Percentiles rank a stretch among this genome's conserved stretches.
Conservation (phyloP, 495 filamentous ascomycete genomes). For the Elaphomyces granulatus region DNA sequence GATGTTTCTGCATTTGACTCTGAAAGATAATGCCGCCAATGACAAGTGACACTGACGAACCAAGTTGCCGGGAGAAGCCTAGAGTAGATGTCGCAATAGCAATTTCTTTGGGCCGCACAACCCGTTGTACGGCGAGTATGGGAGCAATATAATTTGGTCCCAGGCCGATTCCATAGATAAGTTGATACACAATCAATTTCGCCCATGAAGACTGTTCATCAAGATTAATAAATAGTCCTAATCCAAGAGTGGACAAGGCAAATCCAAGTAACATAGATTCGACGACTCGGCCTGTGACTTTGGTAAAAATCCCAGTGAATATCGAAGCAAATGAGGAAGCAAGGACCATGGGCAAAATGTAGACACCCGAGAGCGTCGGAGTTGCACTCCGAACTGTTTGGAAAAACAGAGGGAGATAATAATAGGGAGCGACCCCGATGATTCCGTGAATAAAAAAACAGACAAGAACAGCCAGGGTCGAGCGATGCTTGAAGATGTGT, state of each 20-base stretch:
- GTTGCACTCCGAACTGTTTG: slow-evolving; percentile 45
- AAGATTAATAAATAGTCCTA: slow-evolving; percentile 50
- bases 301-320: slow-evolving; percentile 32
- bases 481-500: slow-evolving; percentile 39
- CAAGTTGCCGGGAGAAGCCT: slow-evolving; percentile 23
- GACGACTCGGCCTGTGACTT: slow-evolving; percentile 35
- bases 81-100: slow-evolving; percentile 26
- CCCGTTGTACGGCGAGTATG: slow-evolving; percentile 29
- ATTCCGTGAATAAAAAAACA: slow-evolving; percentile 28
- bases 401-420: slow-evolving; percentile 41
- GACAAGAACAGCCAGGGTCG: slow-evolving; percentile 28
- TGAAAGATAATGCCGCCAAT: slow-evolving; percentile 57
- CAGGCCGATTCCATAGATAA: slow-evolving; percentile 39
- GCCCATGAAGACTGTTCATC: slow-evolving; percentile 34
- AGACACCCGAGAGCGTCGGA: slow-evolving; percentile 56
- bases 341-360: slow-evolving; percentile 53
- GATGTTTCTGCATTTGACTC: slow-evolving; percentile 10
- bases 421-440: slow-evolving; percentile 31
- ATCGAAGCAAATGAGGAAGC: slow-evolving; percentile 43
- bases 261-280: slow-evolving; percentile 43
- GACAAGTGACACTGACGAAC: slow-evolving; percentile 39
- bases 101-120: slow-evolving; percentile 18
- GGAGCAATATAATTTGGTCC: slow-evolving; percentile 50
- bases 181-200: slow-evolving; percentile 43
- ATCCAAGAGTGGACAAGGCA: slow-evolving; percentile 44